Evolutionary conservation across 192 early-diverging fungal species (phyloP).

Genomic region (Funneliformis geosporum): DNA sequence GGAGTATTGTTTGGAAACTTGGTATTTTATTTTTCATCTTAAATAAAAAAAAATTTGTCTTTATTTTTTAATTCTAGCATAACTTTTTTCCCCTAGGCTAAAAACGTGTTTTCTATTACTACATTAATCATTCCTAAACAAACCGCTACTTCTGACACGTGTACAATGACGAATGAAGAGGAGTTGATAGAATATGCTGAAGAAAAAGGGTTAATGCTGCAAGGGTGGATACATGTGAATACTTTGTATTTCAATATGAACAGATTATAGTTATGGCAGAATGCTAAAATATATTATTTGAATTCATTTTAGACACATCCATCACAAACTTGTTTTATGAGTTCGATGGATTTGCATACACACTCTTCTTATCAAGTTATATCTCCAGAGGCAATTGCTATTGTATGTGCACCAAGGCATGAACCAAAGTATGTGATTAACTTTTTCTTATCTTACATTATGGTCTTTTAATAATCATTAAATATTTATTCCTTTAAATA

Average conservation of each 20-base stretch:
- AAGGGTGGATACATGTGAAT: conserved; percentile 87
- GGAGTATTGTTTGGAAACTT: conserved; percentile 79
- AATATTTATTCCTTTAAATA: conserved; percentile 22
- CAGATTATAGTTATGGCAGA: not conserved
- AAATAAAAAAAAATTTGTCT: too few species aligned
- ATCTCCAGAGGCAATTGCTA: conserved; percentile 91
- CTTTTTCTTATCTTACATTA: not conserved
- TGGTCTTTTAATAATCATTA: not conserved
- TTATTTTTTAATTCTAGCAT: not conserved
- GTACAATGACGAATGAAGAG: conserved; percentile 80
- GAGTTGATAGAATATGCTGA: conserved; percentile 79
- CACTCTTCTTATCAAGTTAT: conserved; percentile 90
- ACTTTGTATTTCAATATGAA: conserved; percentile 1
- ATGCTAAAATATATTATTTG: not conserved
- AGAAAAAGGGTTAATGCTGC: conserved; percentile 70
- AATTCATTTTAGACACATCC: conserved; percentile 69
- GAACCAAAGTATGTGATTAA: conserved; percentile 62
- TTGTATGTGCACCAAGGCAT: conserved; percentile 79
- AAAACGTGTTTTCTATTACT: conserved; percentile 63
- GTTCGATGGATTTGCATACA: conserved; percentile 89
- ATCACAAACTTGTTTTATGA: conserved; percentile 93
- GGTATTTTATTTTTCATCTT: conserved; percentile 37
- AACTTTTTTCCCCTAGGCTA: conserved; percentile 37
- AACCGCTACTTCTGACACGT: conserved; percentile 82
- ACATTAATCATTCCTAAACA: conserved; percentile 91